Conservation (phyloP, 1,284 basidiomycete species). For the Vanrija pseudolonga region DNA sequence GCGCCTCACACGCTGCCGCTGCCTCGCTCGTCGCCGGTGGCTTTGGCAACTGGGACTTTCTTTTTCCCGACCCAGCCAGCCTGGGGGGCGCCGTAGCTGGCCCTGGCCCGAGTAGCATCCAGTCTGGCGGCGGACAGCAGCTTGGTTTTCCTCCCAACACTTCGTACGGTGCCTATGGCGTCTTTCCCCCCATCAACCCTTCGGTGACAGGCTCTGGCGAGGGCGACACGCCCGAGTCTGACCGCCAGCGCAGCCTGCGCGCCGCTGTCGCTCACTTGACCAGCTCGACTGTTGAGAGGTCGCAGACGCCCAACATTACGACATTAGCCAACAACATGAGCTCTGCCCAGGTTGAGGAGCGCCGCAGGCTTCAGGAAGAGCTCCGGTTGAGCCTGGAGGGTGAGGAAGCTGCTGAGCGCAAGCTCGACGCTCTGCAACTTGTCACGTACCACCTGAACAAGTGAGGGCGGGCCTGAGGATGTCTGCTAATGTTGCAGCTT, state of each 20-base stretch:
- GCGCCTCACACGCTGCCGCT: not conserved
- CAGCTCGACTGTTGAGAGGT: not conserved
- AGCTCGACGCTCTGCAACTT: slow-evolving; percentile 40
- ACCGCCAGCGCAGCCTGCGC: slow-evolving; percentile 18
- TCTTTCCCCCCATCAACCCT: too few species aligned
- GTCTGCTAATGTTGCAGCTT: slow-evolving; percentile 31
- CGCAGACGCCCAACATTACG: not conserved
- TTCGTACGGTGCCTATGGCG: too few species aligned
- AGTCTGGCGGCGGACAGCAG: too few species aligned
- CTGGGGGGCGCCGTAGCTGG: slow-evolving; percentile 8
- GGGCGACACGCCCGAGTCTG: slow-evolving; percentile 3
- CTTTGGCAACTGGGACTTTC: slow-evolving; percentile 15
- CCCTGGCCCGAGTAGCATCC: slow-evolving; percentile 5
- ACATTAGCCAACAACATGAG: slow-evolving; percentile 22
- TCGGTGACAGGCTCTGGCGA: not conserved
- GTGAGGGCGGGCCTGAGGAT: slow-evolving; percentile 21
- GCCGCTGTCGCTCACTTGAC: slow-evolving; percentile 20
- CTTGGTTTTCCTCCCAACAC: too few species aligned
- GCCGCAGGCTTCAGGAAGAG: slow-evolving; percentile 28
- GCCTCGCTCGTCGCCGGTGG: not conserved
- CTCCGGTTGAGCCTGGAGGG: slow-evolving; percentile 28
- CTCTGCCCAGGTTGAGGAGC: slow-evolving; percentile 29
- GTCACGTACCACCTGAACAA: slow-evolving; percentile 80
- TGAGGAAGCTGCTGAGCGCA: slow-evolving; percentile 26
- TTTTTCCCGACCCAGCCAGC: slow-evolving; percentile 10